Percentiles rank a stretch among this genome's conserved stretches.
Evolutionary conservation across 1,139 yeast genomes (phyloP).

Genomic region (Kodamaea suecica): DNA sequence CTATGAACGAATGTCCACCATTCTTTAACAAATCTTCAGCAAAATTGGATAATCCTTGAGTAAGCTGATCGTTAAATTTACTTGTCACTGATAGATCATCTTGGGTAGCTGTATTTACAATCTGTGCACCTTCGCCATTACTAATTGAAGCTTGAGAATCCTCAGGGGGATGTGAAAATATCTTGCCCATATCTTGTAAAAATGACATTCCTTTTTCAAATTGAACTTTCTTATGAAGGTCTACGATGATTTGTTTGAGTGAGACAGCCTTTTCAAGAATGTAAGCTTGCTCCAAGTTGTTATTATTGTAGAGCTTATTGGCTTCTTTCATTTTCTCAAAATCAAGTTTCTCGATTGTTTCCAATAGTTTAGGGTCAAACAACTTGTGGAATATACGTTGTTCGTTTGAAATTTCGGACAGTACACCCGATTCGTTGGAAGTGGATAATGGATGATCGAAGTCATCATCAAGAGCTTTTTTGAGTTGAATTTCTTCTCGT

Average conservation of each 20-base stretch:
- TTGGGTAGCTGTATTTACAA: no score
- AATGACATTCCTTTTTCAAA: slow-evolving; percentile 29
- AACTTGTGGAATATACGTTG: slow-evolving; percentile 22
- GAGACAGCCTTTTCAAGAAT: slow-evolving; percentile 29
- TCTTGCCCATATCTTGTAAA: slow-evolving; percentile 22
- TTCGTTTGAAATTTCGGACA: slow-evolving; percentile 9
- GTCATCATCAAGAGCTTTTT: slow-evolving; percentile 11
- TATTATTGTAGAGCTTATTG: slow-evolving; percentile 13
- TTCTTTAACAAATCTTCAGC: slow-evolving; percentile 76
- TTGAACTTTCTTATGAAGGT: slow-evolving; percentile 26
- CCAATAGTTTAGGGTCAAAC: slow-evolving; percentile 31
- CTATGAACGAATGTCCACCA: slow-evolving; percentile 71
- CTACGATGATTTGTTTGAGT: slow-evolving; percentile 28
- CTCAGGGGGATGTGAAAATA: no score
- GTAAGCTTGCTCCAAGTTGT: slow-evolving; percentile 18
- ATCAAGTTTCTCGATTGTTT: slow-evolving; percentile 29
- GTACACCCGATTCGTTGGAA: slow-evolving; percentile 4
- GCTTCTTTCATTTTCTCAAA: slow-evolving; percentile 27
- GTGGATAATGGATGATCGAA: slow-evolving; percentile 8
- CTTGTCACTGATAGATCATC: slow-evolving; percentile 13
- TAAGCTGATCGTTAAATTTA: slow-evolving; percentile 20
- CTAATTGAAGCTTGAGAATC: no score
- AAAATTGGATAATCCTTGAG: slow-evolving; percentile 51
- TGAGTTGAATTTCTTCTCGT: slow-evolving; percentile 3
- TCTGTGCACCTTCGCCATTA: no score